These are phyloP conservation scores for Eutrema yunnanense DNA, from an alignment of 345 rosid genomes.

Conservation along the genomic window DNA sequence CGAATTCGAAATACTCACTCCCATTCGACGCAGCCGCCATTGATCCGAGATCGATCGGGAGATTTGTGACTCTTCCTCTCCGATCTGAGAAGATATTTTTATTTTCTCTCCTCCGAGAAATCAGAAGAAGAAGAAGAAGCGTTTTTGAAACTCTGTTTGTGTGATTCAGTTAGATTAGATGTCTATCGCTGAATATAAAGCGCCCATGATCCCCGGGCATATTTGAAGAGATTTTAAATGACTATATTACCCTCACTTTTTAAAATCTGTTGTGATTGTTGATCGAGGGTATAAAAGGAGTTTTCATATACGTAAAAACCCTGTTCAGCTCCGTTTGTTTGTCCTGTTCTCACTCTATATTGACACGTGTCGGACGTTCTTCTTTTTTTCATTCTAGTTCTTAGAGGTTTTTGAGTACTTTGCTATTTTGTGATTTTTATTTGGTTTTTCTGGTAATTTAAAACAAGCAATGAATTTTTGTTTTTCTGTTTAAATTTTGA, in stretches of 20 bases:
- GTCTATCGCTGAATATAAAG: slow-evolving; percentile 4
- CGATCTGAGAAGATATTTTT: neutral
- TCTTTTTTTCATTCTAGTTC: neutral
- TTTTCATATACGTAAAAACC: neutral
- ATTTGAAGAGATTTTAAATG: neutral
- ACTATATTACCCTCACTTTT: neutral
- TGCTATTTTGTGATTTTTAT: neutral
- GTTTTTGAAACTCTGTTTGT: neutral
- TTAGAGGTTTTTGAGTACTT: neutral
- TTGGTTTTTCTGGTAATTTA: neutral
- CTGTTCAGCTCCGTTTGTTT: neutral
- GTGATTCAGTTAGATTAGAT: slow-evolving; percentile 3
- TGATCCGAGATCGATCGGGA: neutral
- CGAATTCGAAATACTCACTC: slow-evolving; percentile 71
- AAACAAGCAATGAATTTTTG: neutral
- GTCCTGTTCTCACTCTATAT: slow-evolving; percentile 10
- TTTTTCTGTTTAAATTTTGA: neutral
- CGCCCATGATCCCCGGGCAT: slow-evolving; percentile 16
- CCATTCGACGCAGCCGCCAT: slow-evolving; percentile 67
- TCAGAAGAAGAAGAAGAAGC: neutral
- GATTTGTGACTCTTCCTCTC: neutral
- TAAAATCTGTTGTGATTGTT: neutral
- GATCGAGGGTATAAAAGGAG: neutral
- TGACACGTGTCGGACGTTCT: neutral
- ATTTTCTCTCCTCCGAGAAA: neutral